phyloP scores from a whole-genome alignment of 2,329 filamentous ascomycete genomes.

The Chaetomium globosum region DNA sequence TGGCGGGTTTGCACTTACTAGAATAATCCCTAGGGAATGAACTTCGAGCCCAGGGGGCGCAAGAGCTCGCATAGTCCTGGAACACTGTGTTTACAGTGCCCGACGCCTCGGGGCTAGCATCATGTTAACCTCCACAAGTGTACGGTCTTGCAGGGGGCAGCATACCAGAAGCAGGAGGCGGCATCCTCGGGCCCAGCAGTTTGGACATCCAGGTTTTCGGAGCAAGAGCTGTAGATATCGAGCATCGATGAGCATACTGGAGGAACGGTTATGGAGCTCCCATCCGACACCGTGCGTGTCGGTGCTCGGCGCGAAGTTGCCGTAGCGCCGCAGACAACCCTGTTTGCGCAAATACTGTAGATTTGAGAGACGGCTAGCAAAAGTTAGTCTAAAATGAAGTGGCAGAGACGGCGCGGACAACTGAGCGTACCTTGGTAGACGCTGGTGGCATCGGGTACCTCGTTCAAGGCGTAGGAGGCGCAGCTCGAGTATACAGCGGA shows the following conservation, averaged over 20 bases:
- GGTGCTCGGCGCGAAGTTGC: background rate
- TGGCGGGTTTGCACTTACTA: slow-evolving; percentile 12
- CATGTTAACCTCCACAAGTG: background rate
- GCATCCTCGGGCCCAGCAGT: slow-evolving; percentile 23
- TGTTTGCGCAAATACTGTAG: background rate
- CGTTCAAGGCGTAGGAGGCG: slow-evolving; percentile 33
- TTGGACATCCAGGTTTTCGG: slow-evolving; percentile 13
- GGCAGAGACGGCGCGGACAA: background rate
- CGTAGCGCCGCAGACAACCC: background rate
- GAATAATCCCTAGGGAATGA: slow-evolving; percentile 29
- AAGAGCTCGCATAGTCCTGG: slow-evolving; percentile 35
- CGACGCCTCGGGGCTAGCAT: slow-evolving; percentile 29
- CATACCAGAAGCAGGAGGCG: slow-evolving; percentile 38
- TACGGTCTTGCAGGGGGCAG: background rate
- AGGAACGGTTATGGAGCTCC: slow-evolving; percentile 18
- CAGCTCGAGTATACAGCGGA: slow-evolving; percentile 34
- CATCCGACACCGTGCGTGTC: background rate
- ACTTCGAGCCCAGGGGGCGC: slow-evolving; percentile 34
- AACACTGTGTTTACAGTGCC: slow-evolving; percentile 34
- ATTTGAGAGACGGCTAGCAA: slow-evolving; percentile 1
- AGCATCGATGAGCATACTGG: slow-evolving; percentile 35
- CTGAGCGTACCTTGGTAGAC: slow-evolving; percentile 9
- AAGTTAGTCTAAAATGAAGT: background rate
- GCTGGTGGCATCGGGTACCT: slow-evolving; percentile 17
- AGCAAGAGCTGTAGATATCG: slow-evolving; percentile 34